Base-by-base conservation (phyloP, 352 stramenopile genomes). In the Pythium brassicae region DNA sequence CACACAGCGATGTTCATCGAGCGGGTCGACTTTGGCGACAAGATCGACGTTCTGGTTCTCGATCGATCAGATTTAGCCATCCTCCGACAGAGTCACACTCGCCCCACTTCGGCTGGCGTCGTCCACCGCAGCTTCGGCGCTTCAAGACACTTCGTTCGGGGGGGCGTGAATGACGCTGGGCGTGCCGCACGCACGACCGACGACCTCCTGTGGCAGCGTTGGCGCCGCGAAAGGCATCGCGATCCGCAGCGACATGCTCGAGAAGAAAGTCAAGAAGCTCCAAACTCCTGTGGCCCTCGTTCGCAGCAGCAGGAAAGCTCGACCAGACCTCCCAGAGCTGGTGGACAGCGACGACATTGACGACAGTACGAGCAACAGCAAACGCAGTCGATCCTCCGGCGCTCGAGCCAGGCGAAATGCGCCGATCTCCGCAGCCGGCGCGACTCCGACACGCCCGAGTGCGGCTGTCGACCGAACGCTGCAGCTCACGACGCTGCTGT, bases 401-500 rank as follows among this genome's bases (percentile, higher is more conserved):
- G 19, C 17, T 9, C 39, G n/a, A 23, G 19, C 15, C 17, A 45
- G 4, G 39, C 19, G 4, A 43, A 26, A 19, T 22, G 26, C 44
- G 47, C 22, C n/a, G 34, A 25, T 20, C 2, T 15, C 25, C 27
- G 40, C 22, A 22, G 11, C 46, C 45, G 37, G 43, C 61, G 29
- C 14, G 4, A 23, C 23, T 26, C 14, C 19, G 6, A n/a, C 27
- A 25, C 9, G 5, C n/a, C 7, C 5, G 14, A 52, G 19, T 26
- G 29, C 47, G n/a, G 22, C 8, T 15, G 66, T 72, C 27, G 68
- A 55, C 6, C 42, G 29, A 11, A 68, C 61, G 11, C 57, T 59
- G 26, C 76, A 71, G 17, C 39, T 83, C 11, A 75, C 76, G 40
- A 70, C 57, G 43, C 51, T 86, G 10, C 53, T 86, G 57, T n/a